Base-by-base conservation (phyloP, 78 protist genomes). In the Cavenderia fasciculata region DNA sequence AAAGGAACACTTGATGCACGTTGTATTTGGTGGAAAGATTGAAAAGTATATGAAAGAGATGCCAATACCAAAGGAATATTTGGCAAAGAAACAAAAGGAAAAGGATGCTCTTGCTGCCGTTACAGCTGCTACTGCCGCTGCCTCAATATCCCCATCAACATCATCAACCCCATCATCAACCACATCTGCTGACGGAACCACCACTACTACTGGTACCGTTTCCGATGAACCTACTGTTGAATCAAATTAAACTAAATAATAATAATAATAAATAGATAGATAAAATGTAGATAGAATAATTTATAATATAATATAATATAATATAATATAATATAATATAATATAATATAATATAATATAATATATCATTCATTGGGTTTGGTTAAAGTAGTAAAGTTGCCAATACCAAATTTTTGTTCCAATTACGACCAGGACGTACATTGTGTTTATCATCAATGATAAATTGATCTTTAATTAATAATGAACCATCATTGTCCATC, bases 11-110 rank as follows among this genome's bases (percentile, higher is more conserved):
- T 36, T 77, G 29, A 77, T 77, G 74, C 44, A 38, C 23, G 54
- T 47, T 18, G 62, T 62, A 8, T 77, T 77, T 77, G 87, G 87
- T 62, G 59, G 49, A 31, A 63, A 77, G 27, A 19, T 77, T 43
- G 74, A 77, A 33, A 62, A 62, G 49, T 38, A 47, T 14, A 77
- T 77, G 87, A 77, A 63, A n/a, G 38, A 59, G 36, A 47, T 61
- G 70, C 87, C 87, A 59, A 77, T 77, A 41, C 74, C 87, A 62
- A n/a, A 77, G 21, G 49, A 23, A 4, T 63, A 63, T 21, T 63
- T 38, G 4, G 47, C 18, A 2, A 47, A 63, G 8, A 63, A 63
- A 16, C 6, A 12, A 4, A 63, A 36, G 8, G 5, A 36, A 36
- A 34, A 40, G 47, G 72, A 77, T 46, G 63, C 56, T 34, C 40